Conservation (phyloP, 441 rosid genomes). For the Raphanus hybrid region DNA sequence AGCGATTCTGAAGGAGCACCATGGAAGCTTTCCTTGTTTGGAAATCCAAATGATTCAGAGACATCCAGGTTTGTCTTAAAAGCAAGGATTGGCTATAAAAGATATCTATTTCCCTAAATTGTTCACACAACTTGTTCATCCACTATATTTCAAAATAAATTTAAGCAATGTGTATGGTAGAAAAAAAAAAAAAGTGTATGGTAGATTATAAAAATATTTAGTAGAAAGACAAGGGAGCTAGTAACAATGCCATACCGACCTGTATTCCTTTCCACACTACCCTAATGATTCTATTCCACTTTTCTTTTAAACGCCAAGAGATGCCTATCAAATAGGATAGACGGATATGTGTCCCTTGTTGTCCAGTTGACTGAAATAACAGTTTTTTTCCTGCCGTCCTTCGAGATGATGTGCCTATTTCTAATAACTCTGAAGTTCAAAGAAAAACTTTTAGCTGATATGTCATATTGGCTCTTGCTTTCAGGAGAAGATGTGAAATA, state of each 20-base stretch:
- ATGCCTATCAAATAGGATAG: conserved; percentile 4
- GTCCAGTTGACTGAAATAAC: background rate
- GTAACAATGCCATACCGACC: background rate
- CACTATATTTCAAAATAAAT: background rate
- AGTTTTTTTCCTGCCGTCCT: background rate
- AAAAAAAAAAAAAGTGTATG: background rate
- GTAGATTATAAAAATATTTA: background rate
- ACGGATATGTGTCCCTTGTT: background rate
- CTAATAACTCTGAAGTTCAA: background rate
- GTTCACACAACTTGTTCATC: background rate
- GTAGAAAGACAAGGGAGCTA: conserved; percentile 3
- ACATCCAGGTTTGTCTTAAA: conserved; percentile 77
- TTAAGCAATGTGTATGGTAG: conserved; percentile 20
- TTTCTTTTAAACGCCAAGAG: conserved; percentile 7
- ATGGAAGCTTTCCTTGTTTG: conserved; percentile 94
- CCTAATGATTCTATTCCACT: background rate
- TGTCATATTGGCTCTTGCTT: conserved; percentile 39
- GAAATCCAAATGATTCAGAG: conserved; percentile 94
- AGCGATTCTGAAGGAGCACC: conserved; percentile 85
- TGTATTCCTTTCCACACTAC: background rate
- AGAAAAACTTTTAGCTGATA: conserved; percentile 17
- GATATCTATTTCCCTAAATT: background rate
- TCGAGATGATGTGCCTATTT: background rate
- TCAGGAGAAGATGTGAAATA: conserved; percentile 90
- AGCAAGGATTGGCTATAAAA: conserved; percentile 1